A percentile compares a stretch with the other conserved stretches of the same genome.
These are phyloP conservation scores for Lupinus albus DNA, from an alignment of 306 rosid species.

Conservation along the genomic window DNA sequence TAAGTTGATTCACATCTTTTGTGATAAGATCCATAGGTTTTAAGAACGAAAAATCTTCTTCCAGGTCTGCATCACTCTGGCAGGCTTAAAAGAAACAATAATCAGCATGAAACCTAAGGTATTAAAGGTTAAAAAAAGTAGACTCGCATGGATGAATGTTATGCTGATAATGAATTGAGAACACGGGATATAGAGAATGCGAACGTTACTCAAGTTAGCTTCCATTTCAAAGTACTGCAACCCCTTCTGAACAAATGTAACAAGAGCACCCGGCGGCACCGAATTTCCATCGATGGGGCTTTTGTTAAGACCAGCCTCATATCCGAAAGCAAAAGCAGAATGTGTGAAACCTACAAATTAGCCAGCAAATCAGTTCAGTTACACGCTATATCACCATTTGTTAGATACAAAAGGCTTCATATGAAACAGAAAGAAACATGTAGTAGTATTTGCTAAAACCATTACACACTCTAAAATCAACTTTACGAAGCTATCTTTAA, in stretches of 20 bases:
- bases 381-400: constrained; percentile 13
- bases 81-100: constrained; percentile 70
- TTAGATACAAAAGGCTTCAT: constrained; percentile 18
- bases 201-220: constrained; percentile 94
- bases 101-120: constrained; percentile 58
- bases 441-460: background rate
- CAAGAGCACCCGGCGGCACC: constrained; percentile 87
- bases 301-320: constrained; percentile 88
- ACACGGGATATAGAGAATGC: constrained; percentile 45
- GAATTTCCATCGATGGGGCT: constrained; percentile 81
- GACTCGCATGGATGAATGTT: constrained; percentile 43
- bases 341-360: constrained; percentile 80
- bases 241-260: constrained; percentile 91
- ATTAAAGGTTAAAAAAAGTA: constrained; percentile 30
- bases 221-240: constrained; percentile 99
- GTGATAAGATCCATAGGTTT: constrained; percentile 93
- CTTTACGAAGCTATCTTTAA: constrained; percentile 15
- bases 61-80: constrained; percentile 89
- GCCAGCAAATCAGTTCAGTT: constrained; percentile 33
- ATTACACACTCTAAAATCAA: background rate
- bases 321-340: constrained; percentile 93
- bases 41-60: constrained; percentile 90
- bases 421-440: background rate
- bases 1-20: constrained; percentile 76
- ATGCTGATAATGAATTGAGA: constrained; percentile 31